phyloP scores from a whole-genome alignment of 805 yeast species.

The Blastobotrys parvus region DNA sequence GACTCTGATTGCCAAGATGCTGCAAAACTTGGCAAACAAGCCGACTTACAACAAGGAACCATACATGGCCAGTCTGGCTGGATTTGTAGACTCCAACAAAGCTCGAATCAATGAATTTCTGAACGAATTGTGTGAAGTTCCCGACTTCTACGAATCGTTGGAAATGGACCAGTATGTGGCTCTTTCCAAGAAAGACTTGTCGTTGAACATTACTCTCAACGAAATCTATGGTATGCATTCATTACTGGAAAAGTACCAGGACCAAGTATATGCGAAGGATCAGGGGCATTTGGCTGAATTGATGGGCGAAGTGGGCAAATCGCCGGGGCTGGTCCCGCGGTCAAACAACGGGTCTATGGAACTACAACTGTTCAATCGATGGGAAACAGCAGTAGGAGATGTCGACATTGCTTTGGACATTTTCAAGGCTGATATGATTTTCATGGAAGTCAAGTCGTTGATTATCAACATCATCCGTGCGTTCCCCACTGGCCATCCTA shows the following conservation, averaged over 20 bases:
- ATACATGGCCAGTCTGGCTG: constrained; percentile 22
- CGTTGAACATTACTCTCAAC: constrained; percentile 26
- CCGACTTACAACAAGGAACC: constrained; percentile 52
- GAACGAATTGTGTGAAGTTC: constrained; percentile 31
- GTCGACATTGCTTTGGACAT: constrained; percentile 20
- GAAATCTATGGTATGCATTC: constrained; percentile 30
- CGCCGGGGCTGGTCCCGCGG: constrained; percentile 25
- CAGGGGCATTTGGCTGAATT: constrained; percentile 19
- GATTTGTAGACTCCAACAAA: constrained; percentile 24
- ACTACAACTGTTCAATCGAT: constrained; percentile 26
- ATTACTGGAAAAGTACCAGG: constrained; percentile 26
- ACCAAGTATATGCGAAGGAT: constrained; percentile 8
- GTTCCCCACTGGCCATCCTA: constrained; percentile 23
- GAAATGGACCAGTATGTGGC: constrained; percentile 34
- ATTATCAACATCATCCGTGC: constrained; percentile 30
- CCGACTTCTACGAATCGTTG: constrained; percentile 32
- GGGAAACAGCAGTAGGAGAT: constrained; percentile 27
- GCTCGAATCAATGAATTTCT: constrained; percentile 26
- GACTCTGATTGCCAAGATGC: constrained; percentile 69
- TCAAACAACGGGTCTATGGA: constrained; percentile 24
- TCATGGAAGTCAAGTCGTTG: constrained; percentile 29
- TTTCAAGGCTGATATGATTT: constrained; percentile 25
- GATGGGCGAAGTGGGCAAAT: constrained; percentile 24
- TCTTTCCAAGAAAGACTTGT: constrained; percentile 26
- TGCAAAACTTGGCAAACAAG: constrained; percentile 84